These are phyloP conservation scores for Lactarius sanguifluus DNA, from an alignment of 768 basidiomycete genomes.

Conservation along the genomic window DNA sequence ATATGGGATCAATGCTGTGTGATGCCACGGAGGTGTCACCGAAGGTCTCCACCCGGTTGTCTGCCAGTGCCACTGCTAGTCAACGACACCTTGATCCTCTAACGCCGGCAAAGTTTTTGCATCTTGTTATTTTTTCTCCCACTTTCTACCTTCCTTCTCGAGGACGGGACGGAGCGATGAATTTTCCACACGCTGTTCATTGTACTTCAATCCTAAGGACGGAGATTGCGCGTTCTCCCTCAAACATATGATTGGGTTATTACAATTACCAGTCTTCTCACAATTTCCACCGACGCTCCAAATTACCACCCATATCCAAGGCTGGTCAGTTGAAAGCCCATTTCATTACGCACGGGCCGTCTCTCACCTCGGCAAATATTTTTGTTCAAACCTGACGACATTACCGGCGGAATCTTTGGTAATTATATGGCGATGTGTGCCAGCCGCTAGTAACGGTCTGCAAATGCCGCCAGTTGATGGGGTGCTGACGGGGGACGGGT, in stretches of 20 bases:
- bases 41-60: slow-evolving; percentile 14
- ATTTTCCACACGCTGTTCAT: slow-evolving; percentile 23
- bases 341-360: slow-evolving; percentile 15
- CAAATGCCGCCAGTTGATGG: background rate
- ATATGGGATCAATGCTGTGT: slow-evolving; percentile 10
- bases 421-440: background rate
- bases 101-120: slow-evolving; percentile 16
- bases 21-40: slow-evolving; percentile 21
- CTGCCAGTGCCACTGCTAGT: background rate
- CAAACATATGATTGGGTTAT: slow-evolving; percentile 4
- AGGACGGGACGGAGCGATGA: slow-evolving; percentile 8
- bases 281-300: slow-evolving; percentile 18
- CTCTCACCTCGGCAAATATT: slow-evolving; percentile 8
- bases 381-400: slow-evolving; percentile 14
- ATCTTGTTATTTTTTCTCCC: background rate
- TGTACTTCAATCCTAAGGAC: slow-evolving; percentile 12
- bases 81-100: slow-evolving; percentile 18
- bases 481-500: background rate
- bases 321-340: slow-evolving; percentile 17
- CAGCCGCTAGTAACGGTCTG: background rate
- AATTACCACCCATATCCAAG: slow-evolving; percentile 13
- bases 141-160: slow-evolving; percentile 3
- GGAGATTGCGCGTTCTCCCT: slow-evolving; percentile 21
- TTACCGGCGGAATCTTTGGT: slow-evolving; percentile 12
- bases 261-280: slow-evolving; percentile 14